Evolutionary conservation across 208 protist genomes (phyloP), one percentile per base, ranked within the genome.

Genomic region (Crithidia fasciculata): DNA sequence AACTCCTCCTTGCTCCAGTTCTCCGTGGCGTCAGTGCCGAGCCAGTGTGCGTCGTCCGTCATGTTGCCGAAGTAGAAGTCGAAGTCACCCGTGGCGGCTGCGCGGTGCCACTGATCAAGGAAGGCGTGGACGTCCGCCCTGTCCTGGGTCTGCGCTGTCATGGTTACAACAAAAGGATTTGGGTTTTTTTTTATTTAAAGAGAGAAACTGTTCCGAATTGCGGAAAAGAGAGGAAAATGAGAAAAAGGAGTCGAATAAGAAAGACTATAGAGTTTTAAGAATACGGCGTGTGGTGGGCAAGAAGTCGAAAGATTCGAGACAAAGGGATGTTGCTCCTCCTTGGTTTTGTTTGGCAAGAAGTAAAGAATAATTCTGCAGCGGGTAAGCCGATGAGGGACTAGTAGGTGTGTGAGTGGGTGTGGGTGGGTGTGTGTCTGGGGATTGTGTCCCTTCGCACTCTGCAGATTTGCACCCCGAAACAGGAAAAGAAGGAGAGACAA

Each of bases 11-110:
- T 77, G 12, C n/a, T 50, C 43, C 55, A 50, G 40, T 71, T 77
- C 57, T 64, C 66, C 8, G 15, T 60, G 5, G 62, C 49, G 37
- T 60, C 58, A 9, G 66, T 78, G 41, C 64, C 59, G 9, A 72
- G 43, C 57, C 64, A 57, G 43, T 68, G 50, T 10, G 64, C 67
- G 19, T 69, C 57, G 40, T 60, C 55, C 15, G 65, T 68, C 64
- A 67, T 78, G 59, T 18, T 66, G 15, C 50, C 65, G 28, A 69
- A 52, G 65, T 67, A 53, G 10, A 57, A 59, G 65, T 54, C 58
- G 18, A 67, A 72, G 65, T 70, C 58, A 3, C 64, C 65, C 16
- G 9, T 58, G 39, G 56, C 62, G 4, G 63, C 72, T 41, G 72
- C 72, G 0, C 5, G 4, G 54, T 59, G 72, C 56, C 61, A 70